Base-by-base conservation (phyloP, 331 rosid genomes). In the Quercus tomentella region DNA sequence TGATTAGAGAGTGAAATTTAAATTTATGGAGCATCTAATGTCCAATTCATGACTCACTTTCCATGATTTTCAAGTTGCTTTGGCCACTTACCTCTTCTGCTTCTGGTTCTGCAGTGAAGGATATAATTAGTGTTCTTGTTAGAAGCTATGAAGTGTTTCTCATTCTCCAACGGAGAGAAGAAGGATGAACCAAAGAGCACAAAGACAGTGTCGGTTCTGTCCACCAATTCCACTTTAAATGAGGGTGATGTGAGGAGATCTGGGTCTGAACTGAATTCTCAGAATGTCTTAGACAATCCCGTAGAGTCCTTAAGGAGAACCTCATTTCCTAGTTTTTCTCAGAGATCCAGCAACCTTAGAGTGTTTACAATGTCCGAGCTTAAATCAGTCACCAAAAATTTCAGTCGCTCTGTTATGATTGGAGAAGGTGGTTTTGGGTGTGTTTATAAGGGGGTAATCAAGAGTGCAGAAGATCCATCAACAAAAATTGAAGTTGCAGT, bases 351-450 rank as follows among this genome's bases (percentile, higher is more conserved):
- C 89, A 89, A 89, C 82, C 98, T 96, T 66, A 87, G 86, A 87
- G 91, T 83, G 56, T 96, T 93, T 73, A 86, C 97, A 9, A 82
- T 91, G 56, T 76, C 97, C 21, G 99, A 96, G 87, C 87, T 96
- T 76, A 93, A 82, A 79, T 82, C 87, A 3, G 97, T 93, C 86
- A 96, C 99, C 0, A 93, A 82, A 88, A 93, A 88, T 80, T 93
- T 96, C 74, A 86, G 93, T 74, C 93, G 96, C 72, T 89, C 99
- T 65, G 94, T 62, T 75, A 85, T 91, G 97, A 79, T 93, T 37
- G 99, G 99, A 81, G 99, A 96, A 86, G 99, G 99, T 11, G 99
- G 99, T 10, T 96, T 96, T 41, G 99, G 99, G 43, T 91, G 96
- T 70, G 99, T 96, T 75, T 96, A 83, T 87, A 89, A 81, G 72